Evolutionary conservation across 306 rosid genomes (phyloP).

Genomic region (Inga laurina): DNA sequence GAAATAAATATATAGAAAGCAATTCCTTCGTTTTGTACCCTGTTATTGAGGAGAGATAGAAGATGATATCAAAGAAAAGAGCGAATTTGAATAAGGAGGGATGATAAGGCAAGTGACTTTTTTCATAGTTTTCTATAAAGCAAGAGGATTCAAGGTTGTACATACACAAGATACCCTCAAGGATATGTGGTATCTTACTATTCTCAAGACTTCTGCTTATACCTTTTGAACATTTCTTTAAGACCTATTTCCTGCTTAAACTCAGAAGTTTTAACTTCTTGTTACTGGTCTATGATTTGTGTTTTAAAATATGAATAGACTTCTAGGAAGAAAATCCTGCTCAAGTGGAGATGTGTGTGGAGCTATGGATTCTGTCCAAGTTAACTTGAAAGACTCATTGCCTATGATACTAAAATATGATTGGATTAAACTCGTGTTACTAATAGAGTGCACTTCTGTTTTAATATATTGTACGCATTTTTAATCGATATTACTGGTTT

Average conservation of each 20-base stretch:
- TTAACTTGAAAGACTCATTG: constrained; percentile 1
- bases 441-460: background rate
- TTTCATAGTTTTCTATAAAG: background rate
- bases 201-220: background rate
- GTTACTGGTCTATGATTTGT: background rate
- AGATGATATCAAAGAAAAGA: background rate
- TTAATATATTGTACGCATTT: constrained; percentile 20
- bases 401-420: constrained; percentile 8
- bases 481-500: constrained; percentile 53
- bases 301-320: background rate
- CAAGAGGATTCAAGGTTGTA: background rate
- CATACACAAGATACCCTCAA: background rate
- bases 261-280: background rate
- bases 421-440: background rate
- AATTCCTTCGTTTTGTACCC: background rate
- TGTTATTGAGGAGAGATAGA: background rate
- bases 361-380: constrained; percentile 1
- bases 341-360: background rate
- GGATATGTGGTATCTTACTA: background rate
- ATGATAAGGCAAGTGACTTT: background rate
- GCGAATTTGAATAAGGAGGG: background rate
- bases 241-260: background rate
- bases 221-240: background rate
- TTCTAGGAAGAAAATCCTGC: background rate
- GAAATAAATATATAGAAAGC: background rate